Base-by-base conservation (phyloP, 2,329 filamentous ascomycete genomes). In the Pseudocercospora fijiensis region DNA sequence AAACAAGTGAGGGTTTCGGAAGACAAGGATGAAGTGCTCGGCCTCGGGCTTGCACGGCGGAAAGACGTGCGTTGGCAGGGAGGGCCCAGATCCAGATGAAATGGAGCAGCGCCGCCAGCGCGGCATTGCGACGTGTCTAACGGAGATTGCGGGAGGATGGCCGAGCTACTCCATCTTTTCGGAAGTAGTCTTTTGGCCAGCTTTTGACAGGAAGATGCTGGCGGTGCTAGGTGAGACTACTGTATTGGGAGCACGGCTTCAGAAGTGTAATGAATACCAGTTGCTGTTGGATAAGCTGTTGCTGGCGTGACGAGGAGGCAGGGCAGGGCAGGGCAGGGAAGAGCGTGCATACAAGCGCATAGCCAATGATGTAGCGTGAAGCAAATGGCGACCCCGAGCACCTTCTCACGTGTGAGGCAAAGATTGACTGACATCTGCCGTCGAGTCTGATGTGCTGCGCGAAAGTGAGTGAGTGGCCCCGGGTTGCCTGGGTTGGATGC, bases 91-190 rank as follows among this genome's bases (percentile, higher is more conserved):
- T 52, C 20, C n/a, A n/a, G n/a, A n/a, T n/a, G n/a, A n/a, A n/a
- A n/a, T n/a, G n/a, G n/a, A n/a, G n/a, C n/a, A n/a, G n/a, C n/a
- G n/a, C n/a, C n/a, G n/a, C n/a, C n/a, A n/a, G n/a, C n/a, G 49
- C 20, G 26, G 49, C 20, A 52, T 26, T 28, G 24, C 49, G 49
- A 52, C 49, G 49, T 52, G 49, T 52, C 49, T 22, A 7, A 47
- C 43, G 43, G 22, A 47, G 22, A 20, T 47, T 47, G 22, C 43
- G 22, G 13, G 22, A 47, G 43, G 18, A 47, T 13, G 49, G 49
- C 49, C 49, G 49, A 52, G 49, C 49, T 52, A 52, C 49, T 52
- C 49, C 49, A 52, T 52, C n/a, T n/a, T 28, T 26, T 52, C 49
- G 49, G 49, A 26, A n/a, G 49, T 16, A 37, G 33, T 37, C 13